These are phyloP conservation scores for Artomyces pyxidatus DNA, from an alignment of 768 basidiomycete genomes.

Conservation along the genomic window DNA sequence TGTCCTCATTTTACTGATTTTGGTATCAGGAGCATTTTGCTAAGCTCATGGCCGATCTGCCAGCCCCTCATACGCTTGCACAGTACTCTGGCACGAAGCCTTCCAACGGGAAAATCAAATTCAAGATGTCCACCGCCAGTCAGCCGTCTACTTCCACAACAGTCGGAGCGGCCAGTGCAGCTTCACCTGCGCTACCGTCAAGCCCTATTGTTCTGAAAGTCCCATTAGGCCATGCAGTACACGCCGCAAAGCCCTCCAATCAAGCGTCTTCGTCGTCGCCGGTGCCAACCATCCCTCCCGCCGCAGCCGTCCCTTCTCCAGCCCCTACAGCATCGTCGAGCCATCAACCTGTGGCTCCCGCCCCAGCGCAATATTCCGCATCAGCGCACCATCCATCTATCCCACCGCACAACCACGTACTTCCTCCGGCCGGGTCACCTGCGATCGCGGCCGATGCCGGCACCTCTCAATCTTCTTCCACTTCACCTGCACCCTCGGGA, in stretches of 20 bases:
- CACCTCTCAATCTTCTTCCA: background rate
- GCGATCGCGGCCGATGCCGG: background rate
- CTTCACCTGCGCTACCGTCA: conserved; percentile 17
- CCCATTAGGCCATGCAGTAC: conserved; percentile 4
- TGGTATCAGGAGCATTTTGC: conserved; percentile 58
- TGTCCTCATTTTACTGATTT: conserved; percentile 4
- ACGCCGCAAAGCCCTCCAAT: conserved; percentile 4
- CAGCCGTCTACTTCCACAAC: conserved; percentile 22
- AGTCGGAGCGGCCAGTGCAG: conserved; percentile 17
- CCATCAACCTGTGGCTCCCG: no score
- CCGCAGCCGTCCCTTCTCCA: no score
- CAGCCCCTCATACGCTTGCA: conserved; percentile 53
- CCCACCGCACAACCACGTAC: no score
- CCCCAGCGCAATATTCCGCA: no score
- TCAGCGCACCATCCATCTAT: no score
- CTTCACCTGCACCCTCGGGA: conserved; percentile 12
- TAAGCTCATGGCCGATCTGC: conserved; percentile 71
- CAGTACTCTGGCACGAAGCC: conserved; percentile 36
- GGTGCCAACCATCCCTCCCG: background rate
- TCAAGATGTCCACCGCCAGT: conserved; percentile 50
- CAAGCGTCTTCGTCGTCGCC: conserved; percentile 16
- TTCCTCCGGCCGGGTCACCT: background rate
- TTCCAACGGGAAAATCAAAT: conserved; percentile 53
- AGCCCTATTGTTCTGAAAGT: conserved; percentile 17
- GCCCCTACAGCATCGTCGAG: no score